Percentiles rank a stretch among this genome's conserved stretches.
These are phyloP conservation scores for Schizophyllum commune DNA, from an alignment of 1,284 basidiomycete genomes.

Conservation along the genomic window DNA sequence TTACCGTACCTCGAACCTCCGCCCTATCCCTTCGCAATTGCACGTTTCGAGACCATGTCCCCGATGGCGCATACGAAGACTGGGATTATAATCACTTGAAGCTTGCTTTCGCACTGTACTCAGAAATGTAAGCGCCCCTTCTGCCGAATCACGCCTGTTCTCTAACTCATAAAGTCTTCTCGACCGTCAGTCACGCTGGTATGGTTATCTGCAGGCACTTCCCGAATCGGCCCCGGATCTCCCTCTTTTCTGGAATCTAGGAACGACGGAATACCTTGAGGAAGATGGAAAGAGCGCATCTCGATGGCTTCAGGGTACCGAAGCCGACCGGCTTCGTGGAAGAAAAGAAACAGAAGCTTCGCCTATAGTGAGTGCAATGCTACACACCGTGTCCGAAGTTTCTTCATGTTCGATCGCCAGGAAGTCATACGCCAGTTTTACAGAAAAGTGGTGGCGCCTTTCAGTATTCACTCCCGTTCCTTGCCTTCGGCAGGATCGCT, in stretches of 20 bases:
- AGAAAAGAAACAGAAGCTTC: constrained; percentile 12
- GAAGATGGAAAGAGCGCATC: constrained; percentile 30
- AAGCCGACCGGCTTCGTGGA: constrained; percentile 24
- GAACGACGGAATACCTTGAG: no score
- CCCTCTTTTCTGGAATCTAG: constrained; percentile 51
- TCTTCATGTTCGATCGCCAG: constrained; percentile 18
- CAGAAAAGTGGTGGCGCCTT: constrained; percentile 28
- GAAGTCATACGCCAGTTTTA: constrained; percentile 45
- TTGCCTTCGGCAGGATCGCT: constrained; percentile 13
- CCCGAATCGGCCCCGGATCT: constrained; percentile 45
- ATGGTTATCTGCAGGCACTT: constrained; percentile 60
- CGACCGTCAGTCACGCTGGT: constrained; percentile 49
- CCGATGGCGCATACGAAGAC: constrained; percentile 41
- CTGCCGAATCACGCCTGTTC: constrained; percentile 8
- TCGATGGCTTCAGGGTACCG: constrained; percentile 42
- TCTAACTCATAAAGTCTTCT: constrained; percentile 27
- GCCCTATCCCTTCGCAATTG: constrained; percentile 59
- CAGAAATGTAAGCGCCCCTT: constrained; percentile 9
- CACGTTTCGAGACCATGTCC: constrained; percentile 34
- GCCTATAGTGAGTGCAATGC: no score
- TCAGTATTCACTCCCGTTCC: constrained; percentile 10
- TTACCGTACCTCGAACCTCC: constrained; percentile 53
- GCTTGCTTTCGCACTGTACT: constrained; percentile 46
- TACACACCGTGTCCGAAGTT: no score
- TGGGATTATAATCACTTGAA: constrained; percentile 53